Conservation (phyloP, 2,329 filamentous ascomycete genomes). For the Xylariales sp. region DNA sequence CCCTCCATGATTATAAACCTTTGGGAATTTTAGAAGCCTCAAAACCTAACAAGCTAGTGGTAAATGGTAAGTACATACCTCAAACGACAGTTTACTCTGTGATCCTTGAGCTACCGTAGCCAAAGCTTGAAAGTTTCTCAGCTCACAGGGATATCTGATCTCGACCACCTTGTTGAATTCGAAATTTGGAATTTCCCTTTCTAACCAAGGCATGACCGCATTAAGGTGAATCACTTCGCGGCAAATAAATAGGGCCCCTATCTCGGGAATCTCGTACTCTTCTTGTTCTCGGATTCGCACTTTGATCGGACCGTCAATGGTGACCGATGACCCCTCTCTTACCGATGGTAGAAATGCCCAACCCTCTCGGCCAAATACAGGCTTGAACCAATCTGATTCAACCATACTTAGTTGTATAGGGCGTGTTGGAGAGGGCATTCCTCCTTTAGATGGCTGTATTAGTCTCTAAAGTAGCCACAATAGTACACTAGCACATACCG, state of each 20-base stretch:
- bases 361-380: slow-evolving; percentile 11
- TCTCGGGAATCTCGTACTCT: slow-evolving; percentile 22
- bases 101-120: slow-evolving; percentile 28
- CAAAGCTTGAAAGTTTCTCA: slow-evolving; percentile 23
- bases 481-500: slow-evolving; percentile 19
- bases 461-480: slow-evolving; percentile 18
- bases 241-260: slow-evolving; percentile 16
- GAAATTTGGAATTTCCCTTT: slow-evolving; percentile 28
- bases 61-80: slow-evolving; percentile 17
- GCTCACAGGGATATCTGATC: slow-evolving; percentile 27
- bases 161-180: slow-evolving; percentile 20
- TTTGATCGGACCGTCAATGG: slow-evolving; percentile 22
- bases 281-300: slow-evolving; percentile 28
- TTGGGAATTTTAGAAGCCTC: slow-evolving; percentile 6
- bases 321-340: slow-evolving; percentile 25
- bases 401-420: slow-evolving; percentile 18
- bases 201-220: slow-evolving; percentile 24
- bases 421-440: slow-evolving; percentile 27
- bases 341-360: slow-evolving; percentile 23
- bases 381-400: slow-evolving; percentile 26
- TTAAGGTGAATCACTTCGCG: slow-evolving; percentile 15
- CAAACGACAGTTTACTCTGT: slow-evolving; percentile 30
- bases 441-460: slow-evolving; percentile 14
- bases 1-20: slow-evolving; percentile 27
- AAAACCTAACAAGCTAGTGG: not conserved